Percentiles rank a stretch among this genome's conserved stretches.
These are phyloP conservation scores for Sutorius eximius DNA, from an alignment of 1,284 basidiomycete genomes.

Conservation along the genomic window DNA sequence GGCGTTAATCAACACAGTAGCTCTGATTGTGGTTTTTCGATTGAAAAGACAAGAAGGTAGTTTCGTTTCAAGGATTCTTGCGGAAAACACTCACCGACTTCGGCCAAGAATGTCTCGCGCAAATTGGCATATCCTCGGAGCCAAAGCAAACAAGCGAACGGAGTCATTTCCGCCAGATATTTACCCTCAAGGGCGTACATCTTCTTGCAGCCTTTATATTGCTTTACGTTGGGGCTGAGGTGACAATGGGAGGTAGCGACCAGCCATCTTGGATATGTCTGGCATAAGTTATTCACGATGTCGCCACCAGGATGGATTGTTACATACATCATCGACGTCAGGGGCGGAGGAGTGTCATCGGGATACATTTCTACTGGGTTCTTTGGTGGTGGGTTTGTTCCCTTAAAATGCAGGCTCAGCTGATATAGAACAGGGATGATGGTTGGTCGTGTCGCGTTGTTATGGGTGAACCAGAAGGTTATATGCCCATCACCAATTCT, in stretches of 20 bases:
- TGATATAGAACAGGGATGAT: constrained; percentile 21
- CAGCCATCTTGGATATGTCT: not conserved
- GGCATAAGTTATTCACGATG: not conserved
- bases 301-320: constrained; percentile 44
- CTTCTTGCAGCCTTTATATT: constrained; percentile 51
- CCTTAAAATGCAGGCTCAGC: not conserved
- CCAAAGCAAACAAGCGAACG: constrained; percentile 25
- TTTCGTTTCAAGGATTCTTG: not conserved
- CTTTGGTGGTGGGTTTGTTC: constrained; percentile 39
- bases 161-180: constrained; percentile 50
- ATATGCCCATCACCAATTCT: not conserved
- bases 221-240: constrained; percentile 58
- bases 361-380: constrained; percentile 52
- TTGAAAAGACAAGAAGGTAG: constrained; percentile 55
- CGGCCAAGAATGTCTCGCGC: constrained; percentile 26
- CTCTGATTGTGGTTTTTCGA: constrained; percentile 50
- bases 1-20: constrained; percentile 45
- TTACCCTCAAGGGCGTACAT: constrained; percentile 47
- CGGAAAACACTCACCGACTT: not conserved
- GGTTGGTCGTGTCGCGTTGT: constrained; percentile 26
- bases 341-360: constrained; percentile 45
- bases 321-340: constrained; percentile 44
- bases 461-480: constrained; percentile 31
- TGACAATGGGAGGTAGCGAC: constrained; percentile 48
- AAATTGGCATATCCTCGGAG: constrained; percentile 33